These are phyloP conservation scores for Cercospora citrullina DNA, from an alignment of 2,329 filamentous ascomycete genomes.

Conservation along the genomic window DNA sequence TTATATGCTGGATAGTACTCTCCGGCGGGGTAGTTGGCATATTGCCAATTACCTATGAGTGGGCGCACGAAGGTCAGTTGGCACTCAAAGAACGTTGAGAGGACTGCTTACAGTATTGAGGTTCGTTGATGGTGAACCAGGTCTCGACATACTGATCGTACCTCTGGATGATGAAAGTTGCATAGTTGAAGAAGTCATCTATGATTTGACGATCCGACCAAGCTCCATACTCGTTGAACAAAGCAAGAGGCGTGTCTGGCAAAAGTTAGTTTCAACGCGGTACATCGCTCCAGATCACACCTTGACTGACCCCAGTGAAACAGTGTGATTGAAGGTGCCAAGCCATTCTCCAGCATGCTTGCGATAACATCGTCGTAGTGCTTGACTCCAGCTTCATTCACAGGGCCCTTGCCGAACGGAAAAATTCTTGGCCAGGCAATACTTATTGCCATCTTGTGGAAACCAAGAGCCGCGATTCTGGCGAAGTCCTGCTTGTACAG, in stretches of 20 bases:
- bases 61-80: neutral
- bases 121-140: constrained; percentile 48
- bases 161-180: constrained; percentile 41
- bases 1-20: constrained; percentile 49
- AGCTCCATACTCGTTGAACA: constrained; percentile 45
- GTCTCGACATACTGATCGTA: constrained; percentile 43
- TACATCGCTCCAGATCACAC: too few relatives aligned
- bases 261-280: neutral
- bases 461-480: constrained; percentile 43
- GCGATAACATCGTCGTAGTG: constrained; percentile 54
- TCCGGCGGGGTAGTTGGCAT: constrained; percentile 41
- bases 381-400: constrained; percentile 49
- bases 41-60: constrained; percentile 39
- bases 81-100: neutral
- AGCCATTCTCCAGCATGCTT: constrained; percentile 43
- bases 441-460: constrained; percentile 44
- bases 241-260: constrained; percentile 9
- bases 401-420: constrained; percentile 49
- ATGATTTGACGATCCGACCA: constrained; percentile 42
- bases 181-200: constrained; percentile 44
- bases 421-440: constrained; percentile 53
- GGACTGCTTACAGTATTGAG: constrained; percentile 19
- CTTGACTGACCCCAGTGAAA: constrained; percentile 46
- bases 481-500: constrained; percentile 23
- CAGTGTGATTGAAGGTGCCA: constrained; percentile 50